These are phyloP conservation scores for Fomitopsis betulina DNA, from an alignment of 1,284 basidiomycete species.

Conservation along the genomic window DNA sequence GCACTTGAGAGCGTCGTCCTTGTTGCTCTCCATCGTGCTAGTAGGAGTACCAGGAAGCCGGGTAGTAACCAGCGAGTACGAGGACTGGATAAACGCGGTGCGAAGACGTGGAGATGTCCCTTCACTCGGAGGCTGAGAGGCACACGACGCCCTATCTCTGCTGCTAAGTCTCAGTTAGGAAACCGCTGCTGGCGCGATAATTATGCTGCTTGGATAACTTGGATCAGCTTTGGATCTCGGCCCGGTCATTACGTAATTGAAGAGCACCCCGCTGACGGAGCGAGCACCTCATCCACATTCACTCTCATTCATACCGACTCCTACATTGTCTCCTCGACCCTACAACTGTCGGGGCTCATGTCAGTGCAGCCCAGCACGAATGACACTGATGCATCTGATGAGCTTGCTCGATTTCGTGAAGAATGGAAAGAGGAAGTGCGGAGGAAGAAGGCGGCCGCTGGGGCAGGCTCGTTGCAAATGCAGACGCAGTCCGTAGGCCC, in stretches of 20 bases:
- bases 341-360: constrained; percentile 1
- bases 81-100: background rate
- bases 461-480: background rate
- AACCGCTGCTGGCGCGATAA: background rate
- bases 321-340: background rate
- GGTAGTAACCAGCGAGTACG: constrained; percentile 9
- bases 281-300: background rate
- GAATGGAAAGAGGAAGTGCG: constrained; percentile 72
- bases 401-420: constrained; percentile 66
- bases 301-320: background rate
- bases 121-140: background rate
- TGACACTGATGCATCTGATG: constrained; percentile 37
- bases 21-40: constrained; percentile 80
- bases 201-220: too few relatives aligned
- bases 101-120: constrained; percentile 3
- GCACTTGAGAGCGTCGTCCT: constrained; percentile 82
- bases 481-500: background rate
- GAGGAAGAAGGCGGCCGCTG: constrained; percentile 27
- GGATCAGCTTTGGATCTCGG: too few relatives aligned
- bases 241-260: background rate
- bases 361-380: background rate
- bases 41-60: background rate
- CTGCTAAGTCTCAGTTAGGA: background rate
- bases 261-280: constrained; percentile 5
- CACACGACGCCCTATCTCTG: background rate